Evolutionary conservation across 192 early-diverging fungal species (phyloP).

Genomic region (Radiomyces spectabilis): DNA sequence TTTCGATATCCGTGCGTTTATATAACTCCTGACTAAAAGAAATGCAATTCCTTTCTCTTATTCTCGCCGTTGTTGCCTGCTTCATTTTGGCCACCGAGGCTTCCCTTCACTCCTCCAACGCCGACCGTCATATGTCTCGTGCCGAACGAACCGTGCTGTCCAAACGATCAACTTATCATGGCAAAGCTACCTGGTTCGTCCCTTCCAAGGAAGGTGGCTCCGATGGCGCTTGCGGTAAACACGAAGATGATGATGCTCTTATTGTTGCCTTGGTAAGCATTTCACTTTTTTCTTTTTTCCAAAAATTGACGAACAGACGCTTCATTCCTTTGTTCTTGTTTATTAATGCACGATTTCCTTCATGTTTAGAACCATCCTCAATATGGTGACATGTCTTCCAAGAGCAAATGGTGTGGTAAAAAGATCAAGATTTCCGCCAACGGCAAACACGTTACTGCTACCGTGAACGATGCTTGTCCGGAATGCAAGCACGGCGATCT

Average conservation of each 20-base stretch:
- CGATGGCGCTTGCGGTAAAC: slow-evolving; percentile 6
- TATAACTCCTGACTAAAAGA: too few species aligned
- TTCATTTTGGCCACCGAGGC: neutral
- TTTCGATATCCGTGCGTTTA: too few species aligned
- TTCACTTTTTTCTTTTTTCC: too few species aligned
- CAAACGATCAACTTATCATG: slow-evolving; percentile 11
- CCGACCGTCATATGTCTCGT: neutral
- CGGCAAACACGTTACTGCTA: slow-evolving; percentile 25
- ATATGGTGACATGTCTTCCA: slow-evolving; percentile 24
- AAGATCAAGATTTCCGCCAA: slow-evolving; percentile 22
- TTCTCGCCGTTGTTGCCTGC: slow-evolving; percentile 1
- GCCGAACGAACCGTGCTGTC: neutral
- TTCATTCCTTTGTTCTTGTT: too few species aligned
- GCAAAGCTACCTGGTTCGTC: slow-evolving; percentile 31
- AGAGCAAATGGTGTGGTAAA: slow-evolving; percentile 25
- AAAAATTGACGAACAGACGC: too few species aligned
- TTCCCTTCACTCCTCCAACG: neutral
- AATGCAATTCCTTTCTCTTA: neutral
- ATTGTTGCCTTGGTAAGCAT: slow-evolving; percentile 32
- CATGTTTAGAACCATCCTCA: slow-evolving; percentile 27
- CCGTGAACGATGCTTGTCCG: slow-evolving; percentile 37
- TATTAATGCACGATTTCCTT: too few species aligned
- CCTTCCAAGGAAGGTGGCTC: slow-evolving; percentile 15
- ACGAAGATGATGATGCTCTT: neutral
- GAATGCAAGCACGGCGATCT: slow-evolving; percentile 25